A percentile compares a stretch with the other conserved stretches of the same genome.
Evolutionary conservation across 495 filamentous ascomycete species (phyloP).

Genomic region (Neurospora terricola): DNA sequence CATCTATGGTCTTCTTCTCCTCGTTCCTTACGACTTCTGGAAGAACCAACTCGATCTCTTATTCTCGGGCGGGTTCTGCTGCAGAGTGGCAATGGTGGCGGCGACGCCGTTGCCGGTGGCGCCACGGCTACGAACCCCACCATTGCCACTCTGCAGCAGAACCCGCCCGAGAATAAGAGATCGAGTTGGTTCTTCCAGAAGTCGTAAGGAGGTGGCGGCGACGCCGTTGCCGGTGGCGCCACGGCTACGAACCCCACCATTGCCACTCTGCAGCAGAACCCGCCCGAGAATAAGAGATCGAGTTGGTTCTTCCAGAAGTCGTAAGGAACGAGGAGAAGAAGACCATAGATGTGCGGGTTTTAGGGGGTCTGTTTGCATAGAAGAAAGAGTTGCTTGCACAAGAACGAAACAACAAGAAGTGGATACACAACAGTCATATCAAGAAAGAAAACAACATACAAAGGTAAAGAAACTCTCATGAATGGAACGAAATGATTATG

Average conservation of each 20-base stretch:
- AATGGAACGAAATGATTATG: slow-evolving; percentile 1
- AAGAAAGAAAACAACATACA: slow-evolving; percentile 1
- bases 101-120: slow-evolving; percentile 54
- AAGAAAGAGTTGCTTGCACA: not conserved
- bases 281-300: slow-evolving; percentile 42
- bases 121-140: slow-evolving; percentile 38
- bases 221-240: slow-evolving; percentile 48
- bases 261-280: slow-evolving; percentile 40
- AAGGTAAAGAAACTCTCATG: slow-evolving; percentile 1
- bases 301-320: slow-evolving; percentile 51
- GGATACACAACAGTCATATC: not conserved
- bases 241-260: slow-evolving; percentile 41
- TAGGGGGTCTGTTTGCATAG: not conserved
- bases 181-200: slow-evolving; percentile 51
- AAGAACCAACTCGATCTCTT: slow-evolving; percentile 53
- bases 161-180: slow-evolving; percentile 41
- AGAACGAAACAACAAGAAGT: not conserved
- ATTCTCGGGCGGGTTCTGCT: slow-evolving; percentile 37
- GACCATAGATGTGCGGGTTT: not conserved
- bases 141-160: slow-evolving; percentile 42
- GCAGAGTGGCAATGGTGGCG: slow-evolving; percentile 61
- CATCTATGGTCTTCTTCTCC: not conserved
- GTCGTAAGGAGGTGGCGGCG: slow-evolving; percentile 59
- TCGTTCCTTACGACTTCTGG: slow-evolving; percentile 30
- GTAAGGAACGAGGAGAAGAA: slow-evolving; percentile 3